Evolutionary conservation across 306 rosid species (phyloP).

Genomic region (Inga laurina): DNA sequence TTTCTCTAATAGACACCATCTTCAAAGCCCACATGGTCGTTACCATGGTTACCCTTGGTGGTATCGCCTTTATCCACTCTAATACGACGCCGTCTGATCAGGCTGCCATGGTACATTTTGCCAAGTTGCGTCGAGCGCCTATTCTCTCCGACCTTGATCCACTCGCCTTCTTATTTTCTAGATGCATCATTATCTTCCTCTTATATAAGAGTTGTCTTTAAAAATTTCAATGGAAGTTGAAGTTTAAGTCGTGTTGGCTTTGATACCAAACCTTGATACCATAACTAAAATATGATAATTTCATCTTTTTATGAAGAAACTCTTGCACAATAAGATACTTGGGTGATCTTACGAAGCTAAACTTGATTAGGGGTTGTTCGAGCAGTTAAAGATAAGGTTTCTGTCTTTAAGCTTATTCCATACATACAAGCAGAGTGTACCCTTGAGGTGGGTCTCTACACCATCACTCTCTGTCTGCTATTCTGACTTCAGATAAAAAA

Average conservation of each 20-base stretch:
- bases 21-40: slow-evolving; percentile 60
- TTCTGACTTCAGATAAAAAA: no score
- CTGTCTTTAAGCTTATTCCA: slow-evolving; percentile 82
- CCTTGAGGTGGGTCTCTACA: slow-evolving; percentile 50
- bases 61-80: slow-evolving; percentile 57
- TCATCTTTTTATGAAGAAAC: no score
- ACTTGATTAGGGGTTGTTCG: slow-evolving; percentile 98
- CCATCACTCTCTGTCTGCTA: neutral
- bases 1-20: slow-evolving; percentile 78
- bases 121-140: slow-evolving; percentile 62
- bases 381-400: slow-evolving; percentile 89
- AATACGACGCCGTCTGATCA: slow-evolving; percentile 44
- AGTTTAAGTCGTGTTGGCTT: no score
- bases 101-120: slow-evolving; percentile 45
- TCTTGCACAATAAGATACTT: slow-evolving; percentile 69
- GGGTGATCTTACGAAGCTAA: slow-evolving; percentile 82
- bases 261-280: no score
- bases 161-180: no score
- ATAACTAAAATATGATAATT: no score
- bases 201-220: slow-evolving; percentile 26
- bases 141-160: slow-evolving; percentile 50
- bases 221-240: slow-evolving; percentile 28
- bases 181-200: no score
- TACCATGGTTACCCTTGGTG: slow-evolving; percentile 65
- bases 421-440: slow-evolving; percentile 73